Conservation (phyloP, 768 basidiomycete species). For the Rickenella mellea region DNA sequence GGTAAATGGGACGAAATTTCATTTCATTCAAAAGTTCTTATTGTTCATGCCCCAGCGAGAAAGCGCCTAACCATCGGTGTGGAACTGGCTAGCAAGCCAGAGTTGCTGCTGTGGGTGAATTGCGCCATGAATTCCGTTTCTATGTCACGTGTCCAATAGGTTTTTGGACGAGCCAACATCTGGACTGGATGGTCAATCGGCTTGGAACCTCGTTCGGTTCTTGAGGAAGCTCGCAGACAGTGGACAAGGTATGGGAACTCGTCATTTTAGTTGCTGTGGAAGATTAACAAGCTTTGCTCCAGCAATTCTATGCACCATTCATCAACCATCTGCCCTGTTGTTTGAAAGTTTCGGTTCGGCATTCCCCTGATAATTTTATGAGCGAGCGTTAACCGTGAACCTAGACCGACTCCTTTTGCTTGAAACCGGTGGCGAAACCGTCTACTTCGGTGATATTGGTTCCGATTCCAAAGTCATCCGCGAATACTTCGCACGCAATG, state of each 20-base stretch:
- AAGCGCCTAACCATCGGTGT: conserved; percentile 90
- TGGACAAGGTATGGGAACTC: conserved; percentile 42
- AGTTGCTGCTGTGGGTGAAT: conserved; percentile 64
- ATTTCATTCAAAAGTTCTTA: conserved; percentile 10
- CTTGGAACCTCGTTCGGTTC: conserved; percentile 79
- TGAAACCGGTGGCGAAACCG: conserved; percentile 77
- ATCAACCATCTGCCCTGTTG: conserved; percentile 77
- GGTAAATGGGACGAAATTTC: conserved; percentile 19
- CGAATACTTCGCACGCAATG: conserved; percentile 68
- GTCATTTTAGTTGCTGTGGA: not conserved
- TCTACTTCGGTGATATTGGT: conserved; percentile 91
- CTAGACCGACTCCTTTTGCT: conserved; percentile 29
- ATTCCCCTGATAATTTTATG: not conserved
- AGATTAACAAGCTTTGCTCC: conserved; percentile 1
- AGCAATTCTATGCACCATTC: conserved; percentile 85
- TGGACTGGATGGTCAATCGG: conserved; percentile 53
- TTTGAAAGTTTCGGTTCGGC: conserved; percentile 74
- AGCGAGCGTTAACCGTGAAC: not conserved
- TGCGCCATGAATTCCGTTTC: conserved; percentile 26
- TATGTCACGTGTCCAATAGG: conserved; percentile 11
- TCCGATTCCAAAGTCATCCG: conserved; percentile 56
- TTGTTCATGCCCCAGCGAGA: conserved; percentile 37
- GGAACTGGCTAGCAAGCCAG: conserved; percentile 82
- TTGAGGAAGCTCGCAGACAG: conserved; percentile 73
- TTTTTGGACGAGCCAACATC: conserved; percentile 39